Percentiles rank a stretch among this genome's conserved stretches.
phyloP scores from a whole-genome alignment of 257 asterid species.

The Cordia subcordata region DNA sequence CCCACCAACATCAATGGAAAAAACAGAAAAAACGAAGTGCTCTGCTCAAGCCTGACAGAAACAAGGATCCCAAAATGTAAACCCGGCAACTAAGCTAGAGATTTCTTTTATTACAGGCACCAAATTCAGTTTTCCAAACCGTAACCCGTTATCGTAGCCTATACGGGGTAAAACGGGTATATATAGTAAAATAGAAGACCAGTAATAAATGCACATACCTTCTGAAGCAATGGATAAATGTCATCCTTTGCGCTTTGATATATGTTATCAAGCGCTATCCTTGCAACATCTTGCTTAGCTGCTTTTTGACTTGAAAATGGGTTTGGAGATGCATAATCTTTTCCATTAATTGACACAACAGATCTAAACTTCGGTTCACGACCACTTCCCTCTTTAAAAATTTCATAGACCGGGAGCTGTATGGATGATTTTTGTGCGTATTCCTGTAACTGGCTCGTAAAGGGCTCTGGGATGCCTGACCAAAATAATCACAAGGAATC shows the following conservation, averaged over 20 bases:
- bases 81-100: no score
- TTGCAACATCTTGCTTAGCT: conserved; percentile 59
- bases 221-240: conserved; percentile 18
- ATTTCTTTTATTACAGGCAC: no score
- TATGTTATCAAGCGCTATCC: conserved; percentile 32
- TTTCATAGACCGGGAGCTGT: conserved; percentile 19
- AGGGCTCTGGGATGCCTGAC: conserved; percentile 6
- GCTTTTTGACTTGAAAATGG: conserved; percentile 26
- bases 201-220: conserved; percentile 28
- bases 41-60: no score
- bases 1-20: no score
- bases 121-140: no score
- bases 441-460: conserved; percentile 24
- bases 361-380: conserved; percentile 35
- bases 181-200: not conserved
- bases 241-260: conserved; percentile 34
- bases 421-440: conserved; percentile 10
- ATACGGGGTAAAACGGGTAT: no score
- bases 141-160: no score
- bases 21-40: no score
- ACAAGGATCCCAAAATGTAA: no score
- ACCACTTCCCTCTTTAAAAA: conserved; percentile 15
- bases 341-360: conserved; percentile 41
- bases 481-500: not conserved
- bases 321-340: conserved; percentile 21